Evolutionary conservation across 2,329 filamentous ascomycete genomes (phyloP).

Genomic region (Fusarium sp.): DNA sequence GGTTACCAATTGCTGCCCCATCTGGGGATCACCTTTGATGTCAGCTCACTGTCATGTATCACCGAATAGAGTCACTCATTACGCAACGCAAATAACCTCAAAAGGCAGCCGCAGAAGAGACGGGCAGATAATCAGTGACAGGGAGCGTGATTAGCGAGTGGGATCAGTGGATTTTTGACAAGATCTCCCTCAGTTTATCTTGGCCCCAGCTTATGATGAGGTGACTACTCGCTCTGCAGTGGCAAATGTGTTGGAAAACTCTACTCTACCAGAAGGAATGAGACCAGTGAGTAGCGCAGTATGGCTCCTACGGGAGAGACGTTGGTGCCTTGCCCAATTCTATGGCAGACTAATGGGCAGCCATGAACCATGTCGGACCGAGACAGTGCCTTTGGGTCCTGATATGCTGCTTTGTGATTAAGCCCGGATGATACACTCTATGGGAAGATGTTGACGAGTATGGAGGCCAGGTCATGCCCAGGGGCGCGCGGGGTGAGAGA

Average conservation of each 20-base stretch:
- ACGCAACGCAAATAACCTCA: not conserved
- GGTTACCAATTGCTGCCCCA: not conserved
- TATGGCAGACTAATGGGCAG: not conserved
- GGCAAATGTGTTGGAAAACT: not conserved
- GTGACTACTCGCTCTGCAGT: not conserved
- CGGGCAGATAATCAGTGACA: not conserved
- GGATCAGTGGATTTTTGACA: not conserved
- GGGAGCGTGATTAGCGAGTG: not conserved
- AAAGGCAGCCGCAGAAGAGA: fast-evolving
- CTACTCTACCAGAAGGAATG: not conserved
- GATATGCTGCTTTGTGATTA: not conserved
- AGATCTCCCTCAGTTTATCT: not conserved
- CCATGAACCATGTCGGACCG: no score
- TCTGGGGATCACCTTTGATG: not conserved
- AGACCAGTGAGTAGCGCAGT: not conserved
- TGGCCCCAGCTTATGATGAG: not conserved
- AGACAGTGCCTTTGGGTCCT: fast-evolving
- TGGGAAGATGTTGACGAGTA: not conserved
- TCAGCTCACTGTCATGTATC: not conserved
- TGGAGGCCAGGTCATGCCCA: not conserved
- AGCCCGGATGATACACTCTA: no score
- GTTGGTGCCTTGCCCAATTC: no score
- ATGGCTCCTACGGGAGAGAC: not conserved
- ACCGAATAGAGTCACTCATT: no score
- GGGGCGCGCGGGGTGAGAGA: no score